phyloP scores from a whole-genome alignment of 2,329 filamentous ascomycete genomes.

The Coniochaeta hoffmannii region DNA sequence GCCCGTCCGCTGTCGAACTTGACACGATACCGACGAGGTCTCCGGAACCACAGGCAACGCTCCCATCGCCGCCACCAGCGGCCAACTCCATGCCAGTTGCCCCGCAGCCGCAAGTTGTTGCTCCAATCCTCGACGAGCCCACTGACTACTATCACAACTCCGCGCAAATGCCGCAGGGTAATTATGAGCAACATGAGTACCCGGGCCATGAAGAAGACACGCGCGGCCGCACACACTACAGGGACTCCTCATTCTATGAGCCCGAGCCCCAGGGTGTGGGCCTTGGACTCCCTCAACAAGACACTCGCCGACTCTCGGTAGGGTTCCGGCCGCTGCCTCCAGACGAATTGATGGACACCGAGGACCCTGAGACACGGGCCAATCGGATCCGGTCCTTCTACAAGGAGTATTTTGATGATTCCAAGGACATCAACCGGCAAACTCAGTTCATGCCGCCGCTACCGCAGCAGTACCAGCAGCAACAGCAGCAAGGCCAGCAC shows the following conservation, averaged over 20 bases:
- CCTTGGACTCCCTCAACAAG: slow-evolving; percentile 47
- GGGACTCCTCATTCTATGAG: slow-evolving; percentile 19
- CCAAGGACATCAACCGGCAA: slow-evolving; percentile 33
- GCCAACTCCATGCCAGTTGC: not conserved
- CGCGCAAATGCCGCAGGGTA: slow-evolving; percentile 10
- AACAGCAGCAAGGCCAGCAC: slow-evolving; percentile 8
- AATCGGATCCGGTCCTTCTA: slow-evolving; percentile 98
- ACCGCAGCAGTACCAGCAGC: slow-evolving; percentile 18
- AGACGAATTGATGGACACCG: slow-evolving; percentile 67
- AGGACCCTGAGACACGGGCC: slow-evolving; percentile 88
- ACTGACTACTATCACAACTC: slow-evolving; percentile 24
- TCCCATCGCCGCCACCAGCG: not conserved
- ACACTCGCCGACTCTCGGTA: slow-evolving; percentile 55
- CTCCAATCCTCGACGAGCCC: slow-evolving; percentile 23
- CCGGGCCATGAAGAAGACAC: slow-evolving; percentile 21
- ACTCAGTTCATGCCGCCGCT: slow-evolving; percentile 21
- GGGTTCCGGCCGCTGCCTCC: slow-evolving; percentile 81
- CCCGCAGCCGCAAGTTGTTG: slow-evolving; percentile 6
- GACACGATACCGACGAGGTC: not conserved
- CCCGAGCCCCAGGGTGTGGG: slow-evolving; percentile 19
- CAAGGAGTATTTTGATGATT: slow-evolving; percentile 97
- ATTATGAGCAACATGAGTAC: slow-evolving; percentile 15
- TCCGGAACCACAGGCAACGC: slow-evolving; percentile 3
- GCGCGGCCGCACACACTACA: slow-evolving; percentile 28
- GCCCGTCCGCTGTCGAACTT: not conserved